A percentile compares a stretch with the other conserved stretches of the same genome.
Evolutionary conservation across 2,329 filamentous ascomycete species (phyloP).

Genomic region (Trichoderma oligosporum): DNA sequence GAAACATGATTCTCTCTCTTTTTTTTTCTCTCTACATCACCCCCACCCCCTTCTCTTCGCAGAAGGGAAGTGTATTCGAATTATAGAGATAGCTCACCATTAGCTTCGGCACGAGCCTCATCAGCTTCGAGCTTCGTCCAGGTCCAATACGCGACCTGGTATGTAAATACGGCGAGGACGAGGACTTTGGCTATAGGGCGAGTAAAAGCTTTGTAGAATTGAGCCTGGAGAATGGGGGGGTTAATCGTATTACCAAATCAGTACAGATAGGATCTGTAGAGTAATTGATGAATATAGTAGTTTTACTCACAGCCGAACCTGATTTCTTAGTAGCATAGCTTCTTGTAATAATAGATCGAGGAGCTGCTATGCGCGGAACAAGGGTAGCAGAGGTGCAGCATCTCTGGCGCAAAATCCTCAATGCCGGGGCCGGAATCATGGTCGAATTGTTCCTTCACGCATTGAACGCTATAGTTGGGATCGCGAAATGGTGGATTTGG

Average conservation of each 20-base stretch:
- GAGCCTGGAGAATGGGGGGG: conserved; percentile 49
- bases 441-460: not conserved
- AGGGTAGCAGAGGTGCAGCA: not conserved
- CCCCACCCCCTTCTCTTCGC: no score
- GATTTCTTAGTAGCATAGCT: conserved; percentile 30
- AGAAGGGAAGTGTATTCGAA: not conserved
- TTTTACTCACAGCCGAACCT: conserved; percentile 30
- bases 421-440: conserved; percentile 6
- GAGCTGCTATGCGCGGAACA: not conserved
- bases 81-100: conserved; percentile 54
- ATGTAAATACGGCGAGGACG: conserved; percentile 71
- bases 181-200: conserved; percentile 70
- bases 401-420: conserved; percentile 1
- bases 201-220: conserved; percentile 72
- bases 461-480: no score
- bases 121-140: conserved; percentile 73
- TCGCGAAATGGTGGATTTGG: not conserved
- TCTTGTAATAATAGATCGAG: not conserved
- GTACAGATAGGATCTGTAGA: no score
- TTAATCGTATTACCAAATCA: no score
- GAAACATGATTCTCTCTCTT: not conserved
- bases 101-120: conserved; percentile 59
- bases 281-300: not conserved
- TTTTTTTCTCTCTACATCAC: not conserved
- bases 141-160: conserved; percentile 70